Evolutionary conservation across 495 filamentous ascomycete genomes (phyloP), one percentile per base, ranked within the genome.

Genomic region (Amniculicola lignicola): DNA sequence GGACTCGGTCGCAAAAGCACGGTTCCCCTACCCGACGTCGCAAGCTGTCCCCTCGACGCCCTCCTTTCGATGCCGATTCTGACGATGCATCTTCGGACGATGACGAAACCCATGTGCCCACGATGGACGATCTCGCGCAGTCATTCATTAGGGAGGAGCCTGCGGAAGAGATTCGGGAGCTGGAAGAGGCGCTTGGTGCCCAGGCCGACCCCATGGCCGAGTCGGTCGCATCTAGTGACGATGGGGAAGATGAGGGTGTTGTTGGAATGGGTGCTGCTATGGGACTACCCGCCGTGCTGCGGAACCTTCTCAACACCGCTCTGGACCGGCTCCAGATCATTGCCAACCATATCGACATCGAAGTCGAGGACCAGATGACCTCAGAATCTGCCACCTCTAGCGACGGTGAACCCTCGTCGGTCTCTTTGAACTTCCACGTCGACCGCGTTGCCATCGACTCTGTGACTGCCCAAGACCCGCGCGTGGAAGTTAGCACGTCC

Each of bases 141-240:
- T 94, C 88, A 0, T 96, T 96, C 70, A 75, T 97, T 12, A 79
- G 89, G 59, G 80, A 88, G 1, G 88, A 96, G 60, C 87, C 90
- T 0, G 69, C 68, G 36, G 80, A 86, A 50, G 87, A 93, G 64
- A 86, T 82, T 60, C 79, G 79, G 28, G 80, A 89, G 68, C 73
- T 97, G 24, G 81, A 93, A 69, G 82, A 87, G 47, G 88, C 86
- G 4, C 74, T 96, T 15, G 75, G 82, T 21, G 77, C 79, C 4
- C 78, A 87, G 54, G 83, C 83, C 4, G 81, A 84, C 42, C 82
- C 86, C 25, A 63, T 85, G n/a, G 74, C 78, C 15, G 65, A 77
- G 45, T 76, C 76, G 2, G 47, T 67, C n/a, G 40, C 47, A 4
- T 66, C 63, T 39, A 68, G 58, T 47, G 82, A 82, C 22, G 84